These are phyloP conservation scores for Coelastrella sp. DNA, from an alignment of 139 green algal species.

Conservation along the genomic window DNA sequence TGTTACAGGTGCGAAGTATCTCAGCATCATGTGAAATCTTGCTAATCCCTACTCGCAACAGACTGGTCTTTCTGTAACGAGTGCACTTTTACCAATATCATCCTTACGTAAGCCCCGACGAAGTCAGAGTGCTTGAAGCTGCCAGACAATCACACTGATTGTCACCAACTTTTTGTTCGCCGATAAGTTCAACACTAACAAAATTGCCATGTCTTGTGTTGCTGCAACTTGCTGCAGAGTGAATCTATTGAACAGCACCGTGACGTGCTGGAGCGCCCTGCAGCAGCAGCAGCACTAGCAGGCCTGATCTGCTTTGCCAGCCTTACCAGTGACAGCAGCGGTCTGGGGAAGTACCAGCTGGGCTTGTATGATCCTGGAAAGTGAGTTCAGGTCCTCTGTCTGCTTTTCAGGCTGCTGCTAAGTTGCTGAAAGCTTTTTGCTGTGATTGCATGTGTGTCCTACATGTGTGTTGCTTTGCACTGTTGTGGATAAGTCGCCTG, in stretches of 20 bases:
- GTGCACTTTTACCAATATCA: too few species aligned
- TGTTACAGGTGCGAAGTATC: conserved; percentile 62
- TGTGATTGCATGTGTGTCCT: too few species aligned
- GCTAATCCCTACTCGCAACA: too few species aligned
- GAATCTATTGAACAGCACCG: conserved; percentile 77
- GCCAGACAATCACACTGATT: not conserved
- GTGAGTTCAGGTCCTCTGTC: conserved; percentile 54
- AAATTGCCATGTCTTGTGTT: not conserved
- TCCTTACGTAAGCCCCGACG: too few species aligned
- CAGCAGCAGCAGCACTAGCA: conserved; percentile 71
- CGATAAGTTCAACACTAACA: too few species aligned
- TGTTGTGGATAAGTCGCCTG: too few species aligned
- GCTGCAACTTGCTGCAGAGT: conserved; percentile 34
- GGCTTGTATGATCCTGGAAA: conserved; percentile 75
- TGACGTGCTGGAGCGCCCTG: conserved; percentile 75
- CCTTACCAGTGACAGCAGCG: conserved; percentile 63
- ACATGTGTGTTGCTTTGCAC: too few species aligned
- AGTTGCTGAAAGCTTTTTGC: not conserved
- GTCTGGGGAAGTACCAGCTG: conserved; percentile 76
- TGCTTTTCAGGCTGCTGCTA: not conserved
- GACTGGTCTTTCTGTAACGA: too few species aligned
- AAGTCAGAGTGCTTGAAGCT: too few species aligned
- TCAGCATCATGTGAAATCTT: too few species aligned
- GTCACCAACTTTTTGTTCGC: not conserved
- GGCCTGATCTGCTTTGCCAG: conserved; percentile 78